Conservation (phyloP, 352 stramenopile species). For the Blastocystis sp. region DNA sequence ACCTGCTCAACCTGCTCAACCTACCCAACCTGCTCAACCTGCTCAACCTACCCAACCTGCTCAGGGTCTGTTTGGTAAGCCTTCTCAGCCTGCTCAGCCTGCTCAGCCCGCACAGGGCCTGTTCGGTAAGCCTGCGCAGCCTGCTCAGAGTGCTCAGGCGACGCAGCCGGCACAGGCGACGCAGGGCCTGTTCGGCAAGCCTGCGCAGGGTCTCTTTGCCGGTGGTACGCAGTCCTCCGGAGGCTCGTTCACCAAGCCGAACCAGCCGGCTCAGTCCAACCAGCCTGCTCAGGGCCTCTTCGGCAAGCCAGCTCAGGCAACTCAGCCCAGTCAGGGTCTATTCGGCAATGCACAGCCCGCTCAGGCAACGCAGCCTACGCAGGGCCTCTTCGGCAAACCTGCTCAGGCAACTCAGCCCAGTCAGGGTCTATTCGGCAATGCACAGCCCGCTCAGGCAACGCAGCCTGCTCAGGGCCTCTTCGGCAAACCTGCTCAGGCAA, state of each 20-base stretch:
- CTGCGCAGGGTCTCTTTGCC: not conserved
- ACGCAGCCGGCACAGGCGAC: not conserved
- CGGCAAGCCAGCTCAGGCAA: not conserved
- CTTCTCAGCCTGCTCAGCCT: not conserved
- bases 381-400: not conserved
- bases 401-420: not conserved
- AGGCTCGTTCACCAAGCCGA: constrained; percentile 2
- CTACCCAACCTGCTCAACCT: not conserved
- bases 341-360: not conserved
- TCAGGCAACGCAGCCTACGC: not conserved
- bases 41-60: not conserved
- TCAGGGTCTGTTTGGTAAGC: not conserved
- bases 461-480: not conserved
- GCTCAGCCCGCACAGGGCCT: not conserved
- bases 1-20: no score
- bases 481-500: not conserved
- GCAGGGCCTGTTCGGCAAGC: constrained; percentile 1
- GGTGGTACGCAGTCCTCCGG: no score
- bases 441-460: not conserved
- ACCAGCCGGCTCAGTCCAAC: not conserved
- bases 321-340: not conserved
- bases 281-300: not conserved
- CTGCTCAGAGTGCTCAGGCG: not conserved
- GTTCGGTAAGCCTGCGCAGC: not conserved
- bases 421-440: not conserved